Base-by-base conservation (phyloP, 2,329 filamentous ascomycete species). In the Aspergillus clavatus region DNA sequence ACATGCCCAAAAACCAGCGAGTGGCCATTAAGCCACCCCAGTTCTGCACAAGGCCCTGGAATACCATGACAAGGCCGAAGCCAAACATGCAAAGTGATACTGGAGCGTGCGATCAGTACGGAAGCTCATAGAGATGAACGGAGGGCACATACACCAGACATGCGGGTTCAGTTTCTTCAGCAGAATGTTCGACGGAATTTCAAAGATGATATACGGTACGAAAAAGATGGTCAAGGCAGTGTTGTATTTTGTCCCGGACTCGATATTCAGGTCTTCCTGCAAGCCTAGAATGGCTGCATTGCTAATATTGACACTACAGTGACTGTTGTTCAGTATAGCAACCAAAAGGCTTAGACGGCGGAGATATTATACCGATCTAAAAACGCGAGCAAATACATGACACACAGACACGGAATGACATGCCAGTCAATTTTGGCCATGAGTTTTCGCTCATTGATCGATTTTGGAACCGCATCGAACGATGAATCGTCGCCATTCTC, bases 21-120 rank as follows among this genome's bases (percentile, higher is more conserved):
- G 86, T 88, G 0, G 82, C 76, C 38, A 95, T 75, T 7, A 96
- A 72, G 1, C 88, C 87, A 18, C 74, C 71, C 68, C 89, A 96
- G 60, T 80, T 94, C 50, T 80, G 72, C 1, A 89, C 85, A 2
- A 95, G 68, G 1, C 89, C 89, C 67, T 93, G 87, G 54, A 82
- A 77, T 26, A 86, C 73, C 16, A 85, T 87, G 31, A 84, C 78
- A 14, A 94, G 72, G 7, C 88, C 87, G 55, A 94, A 96, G 46
- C 81, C 72, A 51, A 91, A 85, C 84, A 94, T 95, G 71, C 89
- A 95, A 40, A 81, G 63, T 3, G 84, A 82, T 12, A 95, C 70
- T 73, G n/a, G 45, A 36, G 26, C 7, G 1, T 31, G 6, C 4
- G 31, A 14, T 12, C 2, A 36, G 22, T 41, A 12, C 39, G n/a